These are phyloP conservation scores for Fusarium aywerte DNA, from an alignment of 2,329 filamentous ascomycete species.

Conservation along the genomic window DNA sequence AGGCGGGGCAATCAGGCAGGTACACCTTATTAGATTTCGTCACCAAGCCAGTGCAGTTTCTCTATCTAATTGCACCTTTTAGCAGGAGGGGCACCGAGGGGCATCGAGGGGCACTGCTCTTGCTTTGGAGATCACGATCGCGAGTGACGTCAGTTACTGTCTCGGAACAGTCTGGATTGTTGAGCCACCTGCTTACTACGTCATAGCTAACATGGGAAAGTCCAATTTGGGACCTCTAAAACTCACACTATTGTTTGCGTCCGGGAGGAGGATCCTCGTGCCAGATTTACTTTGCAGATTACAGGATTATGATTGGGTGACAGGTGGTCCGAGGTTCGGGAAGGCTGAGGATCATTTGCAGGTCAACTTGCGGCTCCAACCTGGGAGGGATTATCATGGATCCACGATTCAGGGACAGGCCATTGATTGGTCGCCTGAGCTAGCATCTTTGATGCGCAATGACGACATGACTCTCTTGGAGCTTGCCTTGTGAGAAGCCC, in stretches of 20 bases:
- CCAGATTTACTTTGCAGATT: neutral
- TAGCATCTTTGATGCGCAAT: conserved; percentile 23
- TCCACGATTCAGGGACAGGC: conserved; percentile 17
- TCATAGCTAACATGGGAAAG: conserved; percentile 27
- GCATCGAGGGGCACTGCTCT: neutral
- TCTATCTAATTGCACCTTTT: conserved; percentile 19
- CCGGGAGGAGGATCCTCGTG: conserved; percentile 15
- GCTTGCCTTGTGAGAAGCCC: conserved; percentile 16
- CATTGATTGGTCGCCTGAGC: conserved; percentile 17
- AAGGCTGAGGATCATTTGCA: conserved; percentile 37
- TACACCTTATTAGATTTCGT: conserved; percentile 16
- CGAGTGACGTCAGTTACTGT: conserved; percentile 30
- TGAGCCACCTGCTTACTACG: conserved; percentile 14
- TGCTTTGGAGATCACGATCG: conserved; percentile 20
- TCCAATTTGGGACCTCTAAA: conserved; percentile 19
- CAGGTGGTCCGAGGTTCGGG: conserved; percentile 20
- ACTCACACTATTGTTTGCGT: conserved; percentile 24
- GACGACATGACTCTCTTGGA: conserved; percentile 40
- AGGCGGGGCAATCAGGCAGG: neutral
- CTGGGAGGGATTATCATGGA: conserved; percentile 8
- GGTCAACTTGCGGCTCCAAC: conserved; percentile 25
- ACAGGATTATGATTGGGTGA: conserved; percentile 19
- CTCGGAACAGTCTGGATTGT: conserved; percentile 6
- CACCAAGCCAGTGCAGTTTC: neutral
- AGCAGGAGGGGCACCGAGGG: neutral